phyloP scores from a whole-genome alignment of 2,329 filamentous ascomycete species.

The Diaporthe sp. region DNA sequence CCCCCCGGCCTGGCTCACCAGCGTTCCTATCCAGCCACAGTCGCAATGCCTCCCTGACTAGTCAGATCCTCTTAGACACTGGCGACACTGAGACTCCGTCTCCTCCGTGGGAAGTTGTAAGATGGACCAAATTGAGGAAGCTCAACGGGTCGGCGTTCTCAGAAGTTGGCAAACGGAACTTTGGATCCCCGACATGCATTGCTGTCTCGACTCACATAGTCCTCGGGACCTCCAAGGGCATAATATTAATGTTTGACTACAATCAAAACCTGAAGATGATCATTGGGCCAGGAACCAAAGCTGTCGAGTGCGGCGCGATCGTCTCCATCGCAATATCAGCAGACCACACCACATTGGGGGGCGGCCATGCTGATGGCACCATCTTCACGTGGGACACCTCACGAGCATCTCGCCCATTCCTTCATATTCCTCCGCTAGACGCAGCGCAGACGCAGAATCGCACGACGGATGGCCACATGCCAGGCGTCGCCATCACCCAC shows the following conservation, averaged over 20 bases:
- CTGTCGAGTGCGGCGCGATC: conserved; percentile 89
- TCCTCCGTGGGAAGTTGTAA: conserved; percentile 94
- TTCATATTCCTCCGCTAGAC: conserved; percentile 85
- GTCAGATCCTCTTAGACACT: conserved; percentile 73
- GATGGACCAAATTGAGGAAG: conserved; percentile 95
- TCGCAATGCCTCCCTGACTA: conserved; percentile 83
- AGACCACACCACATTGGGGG: conserved; percentile 92
- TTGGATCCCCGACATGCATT: conserved; percentile 91
- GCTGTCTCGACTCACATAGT: conserved; percentile 90
- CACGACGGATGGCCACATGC: conserved; percentile 85
- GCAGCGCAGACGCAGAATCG: conserved; percentile 73
- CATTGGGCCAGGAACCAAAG: conserved; percentile 93
- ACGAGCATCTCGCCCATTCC: conserved; percentile 85
- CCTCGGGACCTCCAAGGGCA: conserved; percentile 92
- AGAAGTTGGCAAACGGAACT: conserved; percentile 91
- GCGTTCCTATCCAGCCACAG: conserved; percentile 83
- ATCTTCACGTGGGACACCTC: conserved; percentile 98
- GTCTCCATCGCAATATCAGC: conserved; percentile 92
- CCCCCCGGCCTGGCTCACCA: conserved; percentile 81
- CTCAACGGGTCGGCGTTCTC: conserved; percentile 92
- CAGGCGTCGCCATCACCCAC: conserved; percentile 84
- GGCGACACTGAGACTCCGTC: conserved; percentile 79
- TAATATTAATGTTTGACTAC: conserved; percentile 97
- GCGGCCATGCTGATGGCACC: conserved; percentile 88
- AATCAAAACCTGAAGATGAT: conserved; percentile 95